phyloP scores from a whole-genome alignment of 306 rosid species.

The Mimosa pudica region DNA sequence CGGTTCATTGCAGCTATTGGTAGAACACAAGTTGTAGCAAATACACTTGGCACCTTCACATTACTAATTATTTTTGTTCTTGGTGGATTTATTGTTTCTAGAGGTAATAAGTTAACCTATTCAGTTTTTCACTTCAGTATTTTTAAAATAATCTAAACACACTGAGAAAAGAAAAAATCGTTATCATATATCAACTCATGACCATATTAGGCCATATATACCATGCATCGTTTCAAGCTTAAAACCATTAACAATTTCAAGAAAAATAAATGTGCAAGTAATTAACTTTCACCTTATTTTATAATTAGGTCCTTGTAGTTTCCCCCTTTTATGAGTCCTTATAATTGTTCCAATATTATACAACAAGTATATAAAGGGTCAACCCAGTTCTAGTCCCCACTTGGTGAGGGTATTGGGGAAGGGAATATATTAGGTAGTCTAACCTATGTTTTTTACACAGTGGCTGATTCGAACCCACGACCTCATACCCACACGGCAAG shows the following conservation, averaged over 20 bases:
- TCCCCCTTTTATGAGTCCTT: background rate
- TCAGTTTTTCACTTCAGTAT: background rate
- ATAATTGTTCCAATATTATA: no score
- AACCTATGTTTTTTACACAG: no score
- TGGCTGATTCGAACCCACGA: no score
- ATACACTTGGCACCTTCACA: conserved; percentile 60
- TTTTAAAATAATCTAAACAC: background rate
- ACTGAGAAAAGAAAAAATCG: background rate
- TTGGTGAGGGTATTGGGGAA: no score
- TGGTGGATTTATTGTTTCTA: conserved; percentile 82
- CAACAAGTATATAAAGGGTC: no score
- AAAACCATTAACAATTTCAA: background rate
- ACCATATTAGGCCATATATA: background rate
- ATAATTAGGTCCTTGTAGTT: no score
- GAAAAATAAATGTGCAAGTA: no score
- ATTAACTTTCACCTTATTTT: no score
- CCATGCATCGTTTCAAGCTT: background rate
- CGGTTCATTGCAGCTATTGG: conserved; percentile 87
- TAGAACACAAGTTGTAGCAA: conserved; percentile 67
- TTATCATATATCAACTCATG: background rate
- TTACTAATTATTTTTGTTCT: conserved; percentile 63
- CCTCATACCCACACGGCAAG: no score
- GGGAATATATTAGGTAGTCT: no score
- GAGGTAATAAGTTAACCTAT: conserved; percentile 47
- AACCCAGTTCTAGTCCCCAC: no score